These are phyloP conservation scores for Pestalotiopsis sp. DNA, from an alignment of 2,329 filamentous ascomycete species.

Conservation along the genomic window DNA sequence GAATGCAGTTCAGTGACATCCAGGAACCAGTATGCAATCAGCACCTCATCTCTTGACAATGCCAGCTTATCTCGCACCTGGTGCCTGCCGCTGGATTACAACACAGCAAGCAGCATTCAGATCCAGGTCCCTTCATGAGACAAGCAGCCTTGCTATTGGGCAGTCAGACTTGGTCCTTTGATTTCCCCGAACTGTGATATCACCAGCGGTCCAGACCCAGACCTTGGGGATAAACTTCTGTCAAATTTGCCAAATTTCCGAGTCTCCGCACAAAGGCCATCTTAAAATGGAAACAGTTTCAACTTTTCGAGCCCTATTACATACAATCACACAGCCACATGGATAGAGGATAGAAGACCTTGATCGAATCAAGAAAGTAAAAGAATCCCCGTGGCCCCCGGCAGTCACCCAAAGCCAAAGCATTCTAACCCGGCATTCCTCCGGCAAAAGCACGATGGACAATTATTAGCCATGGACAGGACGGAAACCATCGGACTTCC, in stretches of 20 bases:
- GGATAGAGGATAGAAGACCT: neutral
- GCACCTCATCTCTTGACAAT: neutral
- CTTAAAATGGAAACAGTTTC: neutral
- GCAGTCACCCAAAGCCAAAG: neutral
- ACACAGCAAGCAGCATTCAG: neutral
- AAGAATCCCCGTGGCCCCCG: neutral
- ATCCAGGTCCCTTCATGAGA: neutral
- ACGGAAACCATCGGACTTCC: neutral
- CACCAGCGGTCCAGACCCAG: neutral
- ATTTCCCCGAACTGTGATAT: neutral
- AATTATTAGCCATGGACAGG: neutral
- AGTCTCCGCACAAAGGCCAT: neutral
- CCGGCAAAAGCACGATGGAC: too few species aligned
- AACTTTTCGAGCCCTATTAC: neutral
- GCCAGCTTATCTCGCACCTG: neutral
- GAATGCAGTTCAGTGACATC: conserved; percentile 10
- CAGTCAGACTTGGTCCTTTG: neutral
- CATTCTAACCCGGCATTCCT: neutral
- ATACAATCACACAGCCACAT: neutral
- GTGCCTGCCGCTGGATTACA: neutral
- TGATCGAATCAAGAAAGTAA: neutral
- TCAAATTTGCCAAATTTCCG: conserved; percentile 4
- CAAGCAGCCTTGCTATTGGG: neutral
- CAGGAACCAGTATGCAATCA: conserved; percentile 3
- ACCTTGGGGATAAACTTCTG: neutral